Base-by-base conservation (phyloP, 1,284 basidiomycete species). In the Mycosarcoma maydis region DNA sequence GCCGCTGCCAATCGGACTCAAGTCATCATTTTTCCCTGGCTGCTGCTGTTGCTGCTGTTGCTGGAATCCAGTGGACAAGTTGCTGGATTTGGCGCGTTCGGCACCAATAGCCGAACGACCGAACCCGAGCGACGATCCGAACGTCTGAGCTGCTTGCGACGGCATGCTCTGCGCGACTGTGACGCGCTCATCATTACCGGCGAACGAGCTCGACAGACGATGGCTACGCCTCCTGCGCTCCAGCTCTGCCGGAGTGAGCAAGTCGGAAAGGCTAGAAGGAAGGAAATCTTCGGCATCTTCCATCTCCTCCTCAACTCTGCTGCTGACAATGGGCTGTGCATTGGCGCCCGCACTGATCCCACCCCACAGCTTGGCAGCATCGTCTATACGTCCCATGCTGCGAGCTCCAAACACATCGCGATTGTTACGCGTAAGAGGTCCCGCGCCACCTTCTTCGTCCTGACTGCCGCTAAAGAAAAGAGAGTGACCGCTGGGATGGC, bases 211-310 rank as follows among this genome's bases (percentile, higher is more conserved):
- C 29, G 70, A 67, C 1, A 58, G 42, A 14, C 64, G 62, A 20
- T 56, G 33, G 30, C 60, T 70, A 17, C 72, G 69, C 37, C 54
- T 41, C 14, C 78, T 49, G 1, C 79, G 70, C 39, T 80, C 77
- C 32, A 80, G 66, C 62, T 81, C 80, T 4, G 76, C 76, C 4
- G 79, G 79, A 13, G 80, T 81, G 3, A 81, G 59, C 41, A 81
- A 60, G 29, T 81, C 80, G 5, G 73, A 77, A 4, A 81, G 59
- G 29, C 73, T 76, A 9, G 80, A 81, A 2, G 80, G 80, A 33
- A 81, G 27, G 40, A 81, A 81, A 51, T 77, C 79, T 40, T 96
- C 92, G 3, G 48, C 64, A 24, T 61, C 55, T 24, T 64, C 66
- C 29, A 58, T 54, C 23, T 71, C 54, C 19, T 67, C 72, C 10